phyloP scores from a whole-genome alignment of 1,139 yeast species.

The Suhomyces kunorum region DNA sequence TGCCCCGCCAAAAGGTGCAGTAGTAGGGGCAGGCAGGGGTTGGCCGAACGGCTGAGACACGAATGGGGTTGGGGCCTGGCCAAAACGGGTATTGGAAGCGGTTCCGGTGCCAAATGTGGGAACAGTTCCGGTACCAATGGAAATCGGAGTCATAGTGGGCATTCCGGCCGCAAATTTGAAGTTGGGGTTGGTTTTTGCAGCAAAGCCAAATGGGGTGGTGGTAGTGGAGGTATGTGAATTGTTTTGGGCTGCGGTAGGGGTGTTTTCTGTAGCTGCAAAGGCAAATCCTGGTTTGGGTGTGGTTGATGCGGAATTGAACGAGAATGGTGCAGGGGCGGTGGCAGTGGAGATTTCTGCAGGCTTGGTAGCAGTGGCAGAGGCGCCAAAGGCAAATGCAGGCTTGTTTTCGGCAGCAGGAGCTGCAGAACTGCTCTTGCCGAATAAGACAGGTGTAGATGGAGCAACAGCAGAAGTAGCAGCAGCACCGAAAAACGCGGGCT shows the following conservation, averaged over 20 bases:
- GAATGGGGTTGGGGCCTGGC: background rate
- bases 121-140: slow-evolving; percentile 1
- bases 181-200: slow-evolving; percentile 8
- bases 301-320: slow-evolving; percentile 15
- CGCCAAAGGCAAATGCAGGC: slow-evolving; percentile 8
- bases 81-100: too few relatives aligned
- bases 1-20: slow-evolving; percentile 1
- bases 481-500: slow-evolving; percentile 17
- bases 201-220: slow-evolving; percentile 12
- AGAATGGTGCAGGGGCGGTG: slow-evolving; percentile 9
- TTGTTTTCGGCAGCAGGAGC: slow-evolving; percentile 4
- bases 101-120: slow-evolving; percentile 2
- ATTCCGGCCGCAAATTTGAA: slow-evolving; percentile 17
- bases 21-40: background rate
- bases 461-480: slow-evolving; percentile 12
- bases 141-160: slow-evolving; percentile 9
- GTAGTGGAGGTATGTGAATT: background rate
- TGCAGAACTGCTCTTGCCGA: slow-evolving; percentile 4
- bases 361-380: background rate
- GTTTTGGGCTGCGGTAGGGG: too few relatives aligned
- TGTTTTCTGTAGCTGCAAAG: slow-evolving; percentile 4
- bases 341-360: background rate
- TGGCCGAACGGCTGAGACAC: too few relatives aligned
- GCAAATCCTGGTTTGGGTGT: slow-evolving; percentile 5
- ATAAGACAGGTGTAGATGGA: slow-evolving; percentile 10